Evolutionary conservation across 345 rosid genomes (phyloP).

Genomic region (Crucihimalaya himalaica): DNA sequence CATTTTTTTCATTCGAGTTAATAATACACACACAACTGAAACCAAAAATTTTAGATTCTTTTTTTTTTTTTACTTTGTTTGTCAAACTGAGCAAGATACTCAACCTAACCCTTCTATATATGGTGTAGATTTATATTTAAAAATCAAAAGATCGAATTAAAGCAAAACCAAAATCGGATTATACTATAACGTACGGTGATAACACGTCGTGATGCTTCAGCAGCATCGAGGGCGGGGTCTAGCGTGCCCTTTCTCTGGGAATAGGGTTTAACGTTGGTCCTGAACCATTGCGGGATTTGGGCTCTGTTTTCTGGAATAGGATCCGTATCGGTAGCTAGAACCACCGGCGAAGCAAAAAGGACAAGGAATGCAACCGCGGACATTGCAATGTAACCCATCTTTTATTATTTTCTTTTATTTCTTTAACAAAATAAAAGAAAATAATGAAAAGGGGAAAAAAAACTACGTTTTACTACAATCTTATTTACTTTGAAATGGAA

Average conservation of each 20-base stretch:
- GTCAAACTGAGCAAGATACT: too few relatives aligned
- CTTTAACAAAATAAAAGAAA: constrained; percentile 32
- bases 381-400: constrained; percentile 25
- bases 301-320: constrained; percentile 43
- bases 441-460: background rate
- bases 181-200: constrained; percentile 43
- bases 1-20: background rate
- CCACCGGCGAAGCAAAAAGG: constrained; percentile 1
- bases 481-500: constrained; percentile 19
- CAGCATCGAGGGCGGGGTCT: constrained; percentile 48
- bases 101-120: too few relatives aligned
- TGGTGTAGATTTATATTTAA: too few relatives aligned
- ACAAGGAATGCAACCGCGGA: constrained; percentile 9
- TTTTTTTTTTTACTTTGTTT: too few relatives aligned
- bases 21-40: too few relatives aligned
- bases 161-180: constrained; percentile 30
- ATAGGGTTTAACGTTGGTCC: constrained; percentile 37
- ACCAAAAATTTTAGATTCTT: too few relatives aligned
- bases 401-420: constrained; percentile 18
- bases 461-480: background rate
- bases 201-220: constrained; percentile 38
- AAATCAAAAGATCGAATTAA: too few relatives aligned
- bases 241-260: constrained; percentile 36
- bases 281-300: constrained; percentile 46
- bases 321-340: constrained; percentile 16